Base-by-base conservation (phyloP, 805 yeast genomes). In the Candida multigemmis region DNA sequence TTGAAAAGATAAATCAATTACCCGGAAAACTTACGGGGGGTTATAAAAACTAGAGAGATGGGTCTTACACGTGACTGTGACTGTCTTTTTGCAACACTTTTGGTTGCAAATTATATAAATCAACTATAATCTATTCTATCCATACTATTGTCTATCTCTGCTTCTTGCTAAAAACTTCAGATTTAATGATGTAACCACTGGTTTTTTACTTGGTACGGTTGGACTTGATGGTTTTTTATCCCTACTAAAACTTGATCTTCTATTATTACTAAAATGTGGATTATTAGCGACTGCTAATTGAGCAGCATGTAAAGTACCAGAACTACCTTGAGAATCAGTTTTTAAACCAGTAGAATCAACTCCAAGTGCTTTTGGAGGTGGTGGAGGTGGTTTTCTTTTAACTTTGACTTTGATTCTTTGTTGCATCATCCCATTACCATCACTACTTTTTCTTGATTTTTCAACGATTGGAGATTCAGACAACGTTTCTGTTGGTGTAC, bases 161-260 rank as follows among this genome's bases (percentile, higher is more conserved):
- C 74, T 68, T 41, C 83, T 53, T 4, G 81, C 76, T 32, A 77
- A 49, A 24, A 77, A 56, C 40, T 71, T 71, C 5, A 83, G 76
- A 44, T 73, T 75, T 68, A 68, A 57, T 10, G 74, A 56, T 3
- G 80, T 73, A 12, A 74, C 61, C 16, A 36, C 33, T 23, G 28
- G 32, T 24, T 25, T 19, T 20, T 16, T 14, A n/a, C 20, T 25
- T 14, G 23, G 23, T 15, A 24, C 14, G 17, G 25, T 24, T 16
- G 26, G n/a, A 13, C 14, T 19, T 5, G 16, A 10, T 5, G 16
- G n/a, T 19, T 20, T 33, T 16, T 46, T 47, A 4, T 53, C 60
- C 29, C 50, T 51, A 7, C 56, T 40, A 38, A 60, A 59, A 33
- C 65, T 59, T 5, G 65, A 50, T 22, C 61, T 42, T 33, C 57